Base-by-base conservation (phyloP, 2,329 filamentous ascomycete genomes). In the Catunica adiposa region DNA sequence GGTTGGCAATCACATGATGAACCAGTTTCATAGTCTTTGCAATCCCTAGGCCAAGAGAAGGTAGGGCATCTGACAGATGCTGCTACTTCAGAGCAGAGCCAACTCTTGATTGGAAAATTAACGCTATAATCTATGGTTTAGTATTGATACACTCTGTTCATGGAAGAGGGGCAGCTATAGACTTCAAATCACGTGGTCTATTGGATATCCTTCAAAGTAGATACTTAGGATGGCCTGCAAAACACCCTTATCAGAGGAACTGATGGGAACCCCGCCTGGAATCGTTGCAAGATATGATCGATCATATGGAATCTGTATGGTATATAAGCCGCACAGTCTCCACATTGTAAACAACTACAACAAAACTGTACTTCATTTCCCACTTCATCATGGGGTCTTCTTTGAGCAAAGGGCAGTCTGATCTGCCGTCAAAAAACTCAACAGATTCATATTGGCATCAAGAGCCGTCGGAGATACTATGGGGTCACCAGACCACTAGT, bases 361-460 rank as follows among this genome's bases (percentile, higher is more conserved):
- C 8, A 8, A 48, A 25, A 25, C 44, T 23, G 5, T 48, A 25
- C 11, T 48, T 29, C 22, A 48, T 25, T n/a, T 11, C 11, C 20
- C 17, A 6, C n/a, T 7, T 25, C 11, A 48, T 5, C n/a, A 48
- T 48, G 44, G 44, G 44, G 20, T 48, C 22, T 25, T 48, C 44
- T 25, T 26, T 48, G n/a, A 48, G 31, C 23, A 37, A 38, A 20
- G 56, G 52, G 53, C 71, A 74, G 61, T 68, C 77, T 1, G 75
- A 72, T 51, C 72, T 87, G 20, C 84, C 84, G 2, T 78, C 77
- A 2, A 67, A 71, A 2, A 71, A 76, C 40, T 78, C 82, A 42
- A 83, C 80, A 2, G 64, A 67, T 25, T 85, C 85, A 0, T 89
- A 84, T 71, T 90, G 86, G 86, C 84, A 85, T 63, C 75, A 72